Percentiles rank a stretch among this genome's conserved stretches.
Conservation (phyloP, 768 basidiomycete species). For the Russula griseocarnosa region DNA sequence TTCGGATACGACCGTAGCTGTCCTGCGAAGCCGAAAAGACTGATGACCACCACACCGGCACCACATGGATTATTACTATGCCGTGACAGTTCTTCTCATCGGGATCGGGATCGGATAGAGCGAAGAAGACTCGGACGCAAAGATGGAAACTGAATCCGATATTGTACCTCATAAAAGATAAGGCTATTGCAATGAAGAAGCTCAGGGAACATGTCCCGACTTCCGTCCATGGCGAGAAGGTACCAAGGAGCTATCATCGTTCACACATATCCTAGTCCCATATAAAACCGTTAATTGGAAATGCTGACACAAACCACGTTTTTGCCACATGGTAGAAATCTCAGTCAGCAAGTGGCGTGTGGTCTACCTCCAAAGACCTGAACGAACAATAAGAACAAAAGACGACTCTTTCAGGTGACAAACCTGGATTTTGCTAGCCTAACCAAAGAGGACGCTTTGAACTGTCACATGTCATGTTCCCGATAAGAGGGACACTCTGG, state of each 20-base stretch:
- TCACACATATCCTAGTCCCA: too few species aligned
- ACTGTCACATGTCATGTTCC: too few species aligned
- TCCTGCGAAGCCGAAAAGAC: background rate
- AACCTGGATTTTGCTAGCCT: too few species aligned
- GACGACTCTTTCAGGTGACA: too few species aligned
- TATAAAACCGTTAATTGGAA: too few species aligned
- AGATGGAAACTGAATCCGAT: slow-evolving; percentile 32
- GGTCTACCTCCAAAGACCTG: too few species aligned
- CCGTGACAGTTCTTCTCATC: background rate
- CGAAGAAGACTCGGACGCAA: slow-evolving; percentile 44
- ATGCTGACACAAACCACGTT: too few species aligned
- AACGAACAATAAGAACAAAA: too few species aligned
- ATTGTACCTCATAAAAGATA: slow-evolving; percentile 11
- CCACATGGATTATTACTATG: background rate
- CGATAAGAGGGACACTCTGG: too few species aligned
- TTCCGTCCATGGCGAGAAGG: slow-evolving; percentile 19
- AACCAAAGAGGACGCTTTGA: too few species aligned
- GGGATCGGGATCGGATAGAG: slow-evolving; percentile 39
- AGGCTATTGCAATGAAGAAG: slow-evolving; percentile 2
- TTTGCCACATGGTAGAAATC: too few species aligned
- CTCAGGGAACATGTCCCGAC: slow-evolving; percentile 22
- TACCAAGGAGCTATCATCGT: background rate
- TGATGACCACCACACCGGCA: background rate
- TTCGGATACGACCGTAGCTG: background rate
- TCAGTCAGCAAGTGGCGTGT: too few species aligned